Base-by-base conservation (phyloP, 768 basidiomycete species). In the Hygrocybe punicea region DNA sequence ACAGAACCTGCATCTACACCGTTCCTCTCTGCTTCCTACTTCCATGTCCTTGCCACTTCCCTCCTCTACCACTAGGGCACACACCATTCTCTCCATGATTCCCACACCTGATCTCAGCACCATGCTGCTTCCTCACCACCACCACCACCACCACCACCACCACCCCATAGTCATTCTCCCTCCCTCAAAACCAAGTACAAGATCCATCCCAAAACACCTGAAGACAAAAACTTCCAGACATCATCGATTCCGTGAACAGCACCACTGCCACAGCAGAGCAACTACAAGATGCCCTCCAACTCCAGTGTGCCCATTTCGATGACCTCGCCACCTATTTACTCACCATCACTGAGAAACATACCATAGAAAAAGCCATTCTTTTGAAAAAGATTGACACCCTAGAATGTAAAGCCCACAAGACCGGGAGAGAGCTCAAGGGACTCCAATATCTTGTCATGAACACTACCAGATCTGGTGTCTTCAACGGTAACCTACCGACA, bases 341-440 rank as follows among this genome's bases (percentile, higher is more conserved):
- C 44, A 78, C 77, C 56, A 70, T 82, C 49, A 80, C 77, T 35
- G 82, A 83, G 66, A 71, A 73, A 21, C 82, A 84, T 60, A 76
- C 76, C 44, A 74, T 73, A 1, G 84, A 88, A 68, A 80, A 81
- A 57, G 67, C 69, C 36, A 70, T 71, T 13, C 70, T 86, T 60
- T 72, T 81, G 56, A 80, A 78, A 59, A 84, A 78, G 55, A 75
- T 87, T 6, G 78, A 81, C 19, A 60, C 67, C 24, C 75, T 87
- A 11, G 84, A 87, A 64, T 73, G 74, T 44, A 84, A 85, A 56
- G 73, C 77, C 23, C 72, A 73, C 39, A 80, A 81, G 63, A 82
- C 79, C 60, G 84, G 82, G 57, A 77, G 80, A 54, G 84, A 88
- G 69, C 83, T 88, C 58, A 83, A 84, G 57, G 87, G 87, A 11